Base-by-base conservation (phyloP, 208 protist species). In the Porcisia deanei region DNA sequence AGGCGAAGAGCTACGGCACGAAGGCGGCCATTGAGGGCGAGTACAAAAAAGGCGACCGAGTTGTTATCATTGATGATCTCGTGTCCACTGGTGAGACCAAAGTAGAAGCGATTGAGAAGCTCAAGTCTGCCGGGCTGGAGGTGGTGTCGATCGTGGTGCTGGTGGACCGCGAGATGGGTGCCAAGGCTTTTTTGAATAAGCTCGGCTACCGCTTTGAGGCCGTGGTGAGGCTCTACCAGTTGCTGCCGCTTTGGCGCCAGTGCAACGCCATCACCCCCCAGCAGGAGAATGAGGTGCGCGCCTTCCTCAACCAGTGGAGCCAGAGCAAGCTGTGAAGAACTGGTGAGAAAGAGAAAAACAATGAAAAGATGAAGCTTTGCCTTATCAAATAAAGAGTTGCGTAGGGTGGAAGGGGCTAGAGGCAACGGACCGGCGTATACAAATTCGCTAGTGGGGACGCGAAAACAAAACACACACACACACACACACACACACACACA, bases 101-200 rank as follows among this genome's bases (percentile, higher is more conserved):
- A 72, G 81, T 98, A 39, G 97, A 99, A 89, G 97, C 97, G n/a
- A 94, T 96, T 58, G 92, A 96, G 67, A 94, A 97, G 76, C 82
- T 97, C 6, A 91, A 87, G 80, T 83, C 85, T 7, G 94, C 88
- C 7, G 95, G 94, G 0, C 82, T 98, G 25, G 81, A 92, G 73
- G 88, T 98, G 52, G 90, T 94, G 53, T 87, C 97, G 47, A 97
- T 97, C 53, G 93, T 98, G 1, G 98, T 99, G 53, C 85, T 99
- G 37, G 87, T 99, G 58, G 96, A 99, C 76, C 94, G 98, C 64
- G 93, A 99, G 84, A 98, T 99, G 94, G 98, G 98, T n/a, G 97
- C 94, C 49, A 92, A 93, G 81, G 79, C 88, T 30, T 94, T 94
- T 78, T 79, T 97, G 25, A 88, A 86, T 59, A 85, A 88, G 57